phyloP scores from a whole-genome alignment of 1,284 basidiomycete genomes.

The Cutaneotrichosporon sp. region DNA sequence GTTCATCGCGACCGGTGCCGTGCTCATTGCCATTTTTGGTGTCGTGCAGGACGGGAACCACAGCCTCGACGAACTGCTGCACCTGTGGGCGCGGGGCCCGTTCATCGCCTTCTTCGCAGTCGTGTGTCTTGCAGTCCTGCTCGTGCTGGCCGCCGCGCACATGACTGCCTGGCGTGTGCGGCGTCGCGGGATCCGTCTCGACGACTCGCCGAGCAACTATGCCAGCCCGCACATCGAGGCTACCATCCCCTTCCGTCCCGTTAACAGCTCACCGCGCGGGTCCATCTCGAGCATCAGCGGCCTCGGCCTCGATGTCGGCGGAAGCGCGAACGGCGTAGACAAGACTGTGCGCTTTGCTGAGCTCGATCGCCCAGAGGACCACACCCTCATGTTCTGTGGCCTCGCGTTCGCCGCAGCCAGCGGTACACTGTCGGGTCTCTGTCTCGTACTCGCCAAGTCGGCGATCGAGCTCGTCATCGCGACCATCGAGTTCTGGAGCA shows the following conservation, averaged over 20 bases:
- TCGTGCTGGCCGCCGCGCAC: conserved; percentile 58
- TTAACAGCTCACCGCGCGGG: background rate
- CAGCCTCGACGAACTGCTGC: conserved; percentile 79
- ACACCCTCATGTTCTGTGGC: conserved; percentile 67
- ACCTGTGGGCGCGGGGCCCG: conserved; percentile 71
- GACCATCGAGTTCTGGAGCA: conserved; percentile 60
- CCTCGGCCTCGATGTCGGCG: background rate
- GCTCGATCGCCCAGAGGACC: conserved; percentile 14
- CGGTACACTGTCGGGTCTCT: conserved; percentile 91
- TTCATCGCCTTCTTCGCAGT: conserved; percentile 80
- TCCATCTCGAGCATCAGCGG: conserved; percentile 10
- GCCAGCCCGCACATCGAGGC: conserved; percentile 37
- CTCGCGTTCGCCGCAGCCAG: conserved; percentile 86
- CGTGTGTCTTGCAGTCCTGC: conserved; percentile 64
- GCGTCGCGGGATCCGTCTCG: conserved; percentile 9
- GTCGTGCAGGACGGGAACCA: conserved; percentile 90
- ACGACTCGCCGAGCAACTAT: conserved; percentile 36
- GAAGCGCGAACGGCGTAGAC: background rate
- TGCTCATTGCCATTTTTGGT: conserved; percentile 47
- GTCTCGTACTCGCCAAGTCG: conserved; percentile 89
- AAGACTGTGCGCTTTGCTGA: conserved; percentile 17
- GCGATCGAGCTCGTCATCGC: conserved; percentile 85
- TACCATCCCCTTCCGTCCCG: conserved; percentile 40
- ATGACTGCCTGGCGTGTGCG: conserved; percentile 9
- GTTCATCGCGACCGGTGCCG: conserved; percentile 83